Conservation (phyloP, 352 stramenopile genomes). For the Globisporangium nodosum region DNA sequence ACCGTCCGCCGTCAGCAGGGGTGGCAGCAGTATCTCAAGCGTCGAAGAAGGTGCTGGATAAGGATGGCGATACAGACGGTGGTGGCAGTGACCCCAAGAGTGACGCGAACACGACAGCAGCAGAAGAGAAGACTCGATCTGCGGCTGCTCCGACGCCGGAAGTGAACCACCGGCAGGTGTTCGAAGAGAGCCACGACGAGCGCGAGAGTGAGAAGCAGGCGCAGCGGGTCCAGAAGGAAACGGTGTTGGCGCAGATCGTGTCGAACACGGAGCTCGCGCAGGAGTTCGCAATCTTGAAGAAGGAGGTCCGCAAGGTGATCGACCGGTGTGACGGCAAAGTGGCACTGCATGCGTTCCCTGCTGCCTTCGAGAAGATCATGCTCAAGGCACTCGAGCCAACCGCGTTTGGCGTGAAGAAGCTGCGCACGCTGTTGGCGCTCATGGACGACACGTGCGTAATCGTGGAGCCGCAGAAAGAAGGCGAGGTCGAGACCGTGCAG, state of each 20-base stretch:
- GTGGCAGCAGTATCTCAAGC: slow-evolving; percentile 7
- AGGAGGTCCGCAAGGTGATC: slow-evolving; percentile 71
- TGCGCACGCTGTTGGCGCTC: slow-evolving; percentile 51
- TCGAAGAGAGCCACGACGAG: slow-evolving; percentile 30
- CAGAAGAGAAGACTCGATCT: neutral
- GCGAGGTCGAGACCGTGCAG: slow-evolving; percentile 59
- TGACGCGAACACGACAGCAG: slow-evolving; percentile 6
- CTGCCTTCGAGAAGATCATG: slow-evolving; percentile 54
- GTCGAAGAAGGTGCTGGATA: slow-evolving; percentile 1
- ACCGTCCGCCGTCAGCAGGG: slow-evolving; percentile 23
- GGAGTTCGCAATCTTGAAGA: slow-evolving; percentile 59
- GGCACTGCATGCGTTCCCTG: slow-evolving; percentile 40
- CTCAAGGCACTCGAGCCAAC: slow-evolving; percentile 54
- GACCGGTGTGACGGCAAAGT: slow-evolving; percentile 48
- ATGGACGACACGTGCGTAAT: slow-evolving; percentile 53
- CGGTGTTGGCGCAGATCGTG: slow-evolving; percentile 41
- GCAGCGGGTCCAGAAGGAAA: slow-evolving; percentile 36
- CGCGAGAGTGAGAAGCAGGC: slow-evolving; percentile 6
- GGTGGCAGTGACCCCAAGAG: slow-evolving; percentile 3
- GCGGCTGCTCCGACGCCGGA: neutral
- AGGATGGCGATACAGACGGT: neutral
- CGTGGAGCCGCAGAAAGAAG: slow-evolving; percentile 36
- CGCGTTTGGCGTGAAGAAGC: slow-evolving; percentile 72
- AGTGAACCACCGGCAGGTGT: slow-evolving; percentile 33
- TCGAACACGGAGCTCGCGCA: slow-evolving; percentile 31